Evolutionary conservation across 352 stramenopile genomes (phyloP).

Genomic region (Pythium chondricola): DNA sequence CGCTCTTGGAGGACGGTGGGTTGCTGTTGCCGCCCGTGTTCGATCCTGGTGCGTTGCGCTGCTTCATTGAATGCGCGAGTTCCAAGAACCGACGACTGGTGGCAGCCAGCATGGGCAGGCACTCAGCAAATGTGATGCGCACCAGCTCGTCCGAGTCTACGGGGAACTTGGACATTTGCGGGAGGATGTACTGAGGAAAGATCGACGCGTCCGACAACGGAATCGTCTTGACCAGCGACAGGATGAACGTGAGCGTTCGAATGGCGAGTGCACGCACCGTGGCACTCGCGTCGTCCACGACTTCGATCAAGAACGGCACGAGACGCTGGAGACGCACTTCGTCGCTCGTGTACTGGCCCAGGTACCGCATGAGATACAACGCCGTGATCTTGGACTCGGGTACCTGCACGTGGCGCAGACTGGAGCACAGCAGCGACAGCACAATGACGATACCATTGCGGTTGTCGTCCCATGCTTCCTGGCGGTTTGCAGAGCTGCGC

Average conservation of each 20-base stretch:
- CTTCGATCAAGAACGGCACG: constrained; percentile 89
- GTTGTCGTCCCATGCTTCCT: constrained; percentile 28
- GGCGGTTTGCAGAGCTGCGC: constrained; percentile 1
- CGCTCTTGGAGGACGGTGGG: background rate
- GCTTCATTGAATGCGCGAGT: constrained; percentile 86
- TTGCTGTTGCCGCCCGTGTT: constrained; percentile 29
- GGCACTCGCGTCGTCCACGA: constrained; percentile 90
- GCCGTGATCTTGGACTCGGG: constrained; percentile 86
- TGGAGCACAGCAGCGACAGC: constrained; percentile 79
- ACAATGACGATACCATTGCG: constrained; percentile 85
- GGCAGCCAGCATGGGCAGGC: constrained; percentile 88
- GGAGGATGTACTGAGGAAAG: constrained; percentile 97
- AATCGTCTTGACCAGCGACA: constrained; percentile 89
- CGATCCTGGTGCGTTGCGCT: constrained; percentile 33
- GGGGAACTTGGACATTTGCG: constrained; percentile 23
- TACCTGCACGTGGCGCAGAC: constrained; percentile 76
- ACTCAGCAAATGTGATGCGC: constrained; percentile 93
- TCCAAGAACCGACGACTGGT: constrained; percentile 93
- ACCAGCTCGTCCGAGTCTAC: constrained; percentile 85
- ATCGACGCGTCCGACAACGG: constrained; percentile 93
- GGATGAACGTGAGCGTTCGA: constrained; percentile 84
- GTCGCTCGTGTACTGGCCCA: constrained; percentile 88
- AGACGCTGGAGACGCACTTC: constrained; percentile 93
- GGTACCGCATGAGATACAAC: constrained; percentile 87
- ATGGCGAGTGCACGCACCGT: constrained; percentile 89